Base-by-base conservation (phyloP, 352 stramenopile genomes). In the Blastocystis sp. region DNA sequence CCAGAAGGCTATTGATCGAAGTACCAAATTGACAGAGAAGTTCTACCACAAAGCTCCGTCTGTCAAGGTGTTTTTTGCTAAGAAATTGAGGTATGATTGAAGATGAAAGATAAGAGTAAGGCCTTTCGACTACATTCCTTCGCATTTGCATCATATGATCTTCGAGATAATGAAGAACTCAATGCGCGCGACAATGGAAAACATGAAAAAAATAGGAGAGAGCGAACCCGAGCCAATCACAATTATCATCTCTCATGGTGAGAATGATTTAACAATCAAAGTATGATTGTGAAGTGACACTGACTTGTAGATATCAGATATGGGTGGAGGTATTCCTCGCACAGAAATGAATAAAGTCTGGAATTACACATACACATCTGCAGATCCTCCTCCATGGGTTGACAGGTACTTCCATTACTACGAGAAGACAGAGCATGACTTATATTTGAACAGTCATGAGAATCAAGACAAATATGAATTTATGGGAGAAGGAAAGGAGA, bases 111-210 rank as follows among this genome's bases (percentile, higher is more conserved):
- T 37, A 37, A 69, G 17, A 30, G 0, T 96, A 95, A 80, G 78
- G 40, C 60, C 78, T 11, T 89, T 89, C 78, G 78, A 89, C 42
- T 89, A 89, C 58, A 93, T 96, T 53, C 94, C 94, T 33, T 95
- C 93, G 69, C 94, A 96, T 80, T 80, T 96, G 80, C 94, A 96
- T 70, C 94, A 96, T 91, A 96, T 96, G 94, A 92, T 96, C 17
- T 96, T 96, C 81, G 94, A 96, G 89, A 92, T 96, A 64, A 95
- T 96, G 90, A 96, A 96, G 92, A 96, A 96, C 76, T 95, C 93
- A 1, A 95, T 96, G 93, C 94, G 94, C 37, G 94, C 94, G 0
- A 94, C 95, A 15, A 93, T 95, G 57, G 94, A 96, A 88, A 95
- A 95, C 87, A 89, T 79, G 93, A 96, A 81, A 93, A 92, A 27